These are phyloP conservation scores for Blastobotrys muscicola DNA, from an alignment of 805 yeast species.

Conservation along the genomic window DNA sequence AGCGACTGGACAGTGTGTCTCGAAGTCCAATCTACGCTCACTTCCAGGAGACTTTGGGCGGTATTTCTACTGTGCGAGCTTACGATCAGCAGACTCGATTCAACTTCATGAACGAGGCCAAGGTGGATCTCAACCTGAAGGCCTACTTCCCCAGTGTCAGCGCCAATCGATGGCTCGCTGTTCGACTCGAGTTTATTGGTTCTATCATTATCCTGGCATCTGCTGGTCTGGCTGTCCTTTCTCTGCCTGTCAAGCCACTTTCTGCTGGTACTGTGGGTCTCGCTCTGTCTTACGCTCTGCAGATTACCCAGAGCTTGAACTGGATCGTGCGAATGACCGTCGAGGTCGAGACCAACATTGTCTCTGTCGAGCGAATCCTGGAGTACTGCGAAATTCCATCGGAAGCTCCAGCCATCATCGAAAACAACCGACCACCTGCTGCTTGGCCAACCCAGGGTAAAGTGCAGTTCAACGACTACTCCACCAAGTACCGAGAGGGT, in stretches of 20 bases:
- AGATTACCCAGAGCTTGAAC: constrained; percentile 74
- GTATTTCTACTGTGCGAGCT: constrained; percentile 71
- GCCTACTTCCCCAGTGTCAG: constrained; percentile 76
- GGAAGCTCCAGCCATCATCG: constrained; percentile 65
- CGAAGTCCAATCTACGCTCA: constrained; percentile 74
- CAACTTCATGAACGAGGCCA: constrained; percentile 32
- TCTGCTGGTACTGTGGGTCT: constrained; percentile 82
- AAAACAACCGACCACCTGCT: constrained; percentile 52
- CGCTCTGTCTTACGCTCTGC: constrained; percentile 76
- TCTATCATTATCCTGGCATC: constrained; percentile 72
- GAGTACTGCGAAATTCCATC: constrained; percentile 26
- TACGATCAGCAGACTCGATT: constrained; percentile 61
- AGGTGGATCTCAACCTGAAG: constrained; percentile 65
- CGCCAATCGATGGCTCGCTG: constrained; percentile 88
- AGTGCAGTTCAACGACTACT: constrained; percentile 55
- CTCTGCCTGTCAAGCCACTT: constrained; percentile 44
- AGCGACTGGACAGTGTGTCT: constrained; percentile 59
- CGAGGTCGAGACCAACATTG: constrained; percentile 87
- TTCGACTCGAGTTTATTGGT: constrained; percentile 76
- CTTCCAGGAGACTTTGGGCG: constrained; percentile 70
- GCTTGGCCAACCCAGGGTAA: constrained; percentile 66
- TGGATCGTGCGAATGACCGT: constrained; percentile 92
- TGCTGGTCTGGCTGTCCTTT: constrained; percentile 58
- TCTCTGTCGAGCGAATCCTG: constrained; percentile 58
- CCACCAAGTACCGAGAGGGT: constrained; percentile 59